Conservation (phyloP, 352 stramenopile genomes). For the Phytophthora tentaculata region DNA sequence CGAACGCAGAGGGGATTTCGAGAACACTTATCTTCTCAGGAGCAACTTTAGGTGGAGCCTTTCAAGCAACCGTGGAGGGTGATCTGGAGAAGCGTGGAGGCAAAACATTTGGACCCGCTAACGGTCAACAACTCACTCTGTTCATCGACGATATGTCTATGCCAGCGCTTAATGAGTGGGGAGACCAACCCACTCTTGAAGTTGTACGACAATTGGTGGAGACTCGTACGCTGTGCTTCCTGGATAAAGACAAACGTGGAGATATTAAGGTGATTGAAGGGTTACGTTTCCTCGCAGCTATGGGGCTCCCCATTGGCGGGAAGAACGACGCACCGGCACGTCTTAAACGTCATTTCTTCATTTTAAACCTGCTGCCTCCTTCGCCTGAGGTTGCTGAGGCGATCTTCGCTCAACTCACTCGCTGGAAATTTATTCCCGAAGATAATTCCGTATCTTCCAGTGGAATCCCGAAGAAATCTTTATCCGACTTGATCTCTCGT, state of each 20-base stretch:
- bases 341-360: conserved; percentile 91
- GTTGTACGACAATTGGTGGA: conserved; percentile 77
- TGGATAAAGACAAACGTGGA: conserved; percentile 86
- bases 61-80: conserved; percentile 77
- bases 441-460: conserved; percentile 10
- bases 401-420: conserved; percentile 89
- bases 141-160: conserved; percentile 85
- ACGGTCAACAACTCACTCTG: conserved; percentile 76
- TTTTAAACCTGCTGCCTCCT: conserved; percentile 84
- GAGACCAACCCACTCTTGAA: conserved; percentile 80
- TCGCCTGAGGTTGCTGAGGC: conserved; percentile 78
- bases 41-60: conserved; percentile 75
- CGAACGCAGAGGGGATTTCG: conserved; percentile 52
- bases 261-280: conserved; percentile 83
- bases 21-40: conserved; percentile 92
- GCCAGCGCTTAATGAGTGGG: conserved; percentile 74
- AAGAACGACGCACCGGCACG: conserved; percentile 91
- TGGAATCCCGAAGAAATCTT: conserved; percentile 38
- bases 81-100: conserved; percentile 84
- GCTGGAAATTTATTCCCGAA: conserved; percentile 50
- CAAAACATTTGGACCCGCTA: conserved; percentile 78
- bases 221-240: conserved; percentile 71
- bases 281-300: conserved; percentile 67
- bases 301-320: conserved; percentile 60
- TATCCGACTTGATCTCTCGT: conserved; percentile 53